Percentiles rank a stretch among this genome's conserved stretches.
Conservation (phyloP, 2,329 filamentous ascomycete genomes). For the Amauroascus verrucosus region DNA sequence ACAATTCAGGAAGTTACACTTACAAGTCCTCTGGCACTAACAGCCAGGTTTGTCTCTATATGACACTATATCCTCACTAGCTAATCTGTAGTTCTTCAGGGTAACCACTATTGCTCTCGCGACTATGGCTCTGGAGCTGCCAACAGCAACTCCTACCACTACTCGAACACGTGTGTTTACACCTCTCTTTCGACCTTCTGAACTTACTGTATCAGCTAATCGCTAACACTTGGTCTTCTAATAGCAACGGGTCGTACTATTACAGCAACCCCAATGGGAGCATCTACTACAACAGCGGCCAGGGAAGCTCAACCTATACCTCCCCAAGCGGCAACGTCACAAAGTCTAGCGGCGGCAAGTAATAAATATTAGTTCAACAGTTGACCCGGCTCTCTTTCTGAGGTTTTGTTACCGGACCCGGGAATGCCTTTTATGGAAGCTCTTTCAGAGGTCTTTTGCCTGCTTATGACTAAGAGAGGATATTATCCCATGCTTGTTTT, state of each 20-base stretch:
- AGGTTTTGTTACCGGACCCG: not conserved
- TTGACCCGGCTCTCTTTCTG: not conserved
- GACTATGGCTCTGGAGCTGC: constrained; percentile 49
- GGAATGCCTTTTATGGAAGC: no score
- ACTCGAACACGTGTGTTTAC: constrained; percentile 49
- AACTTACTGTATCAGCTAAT: no score
- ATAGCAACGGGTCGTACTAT: constrained; percentile 58
- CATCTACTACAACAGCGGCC: constrained; percentile 56
- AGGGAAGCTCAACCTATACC: constrained; percentile 52
- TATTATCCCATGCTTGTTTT: no score
- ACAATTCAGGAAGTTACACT: constrained; percentile 25
- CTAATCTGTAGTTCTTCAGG: constrained; percentile 34
- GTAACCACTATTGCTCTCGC: constrained; percentile 57
- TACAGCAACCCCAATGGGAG: constrained; percentile 60
- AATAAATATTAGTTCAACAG: not conserved
- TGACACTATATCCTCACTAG: not conserved
- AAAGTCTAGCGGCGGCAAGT: constrained; percentile 1
- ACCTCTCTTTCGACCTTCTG: not conserved
- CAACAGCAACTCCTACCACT: constrained; percentile 51
- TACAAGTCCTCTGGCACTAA: constrained; percentile 48
- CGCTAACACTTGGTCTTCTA: not conserved
- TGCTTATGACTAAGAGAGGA: no score
- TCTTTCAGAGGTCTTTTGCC: no score
- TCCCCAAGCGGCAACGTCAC: constrained; percentile 38
- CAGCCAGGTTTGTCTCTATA: constrained; percentile 42